Conservation (phyloP, 768 basidiomycete genomes). For the Rhizopogon vinicolor region DNA sequence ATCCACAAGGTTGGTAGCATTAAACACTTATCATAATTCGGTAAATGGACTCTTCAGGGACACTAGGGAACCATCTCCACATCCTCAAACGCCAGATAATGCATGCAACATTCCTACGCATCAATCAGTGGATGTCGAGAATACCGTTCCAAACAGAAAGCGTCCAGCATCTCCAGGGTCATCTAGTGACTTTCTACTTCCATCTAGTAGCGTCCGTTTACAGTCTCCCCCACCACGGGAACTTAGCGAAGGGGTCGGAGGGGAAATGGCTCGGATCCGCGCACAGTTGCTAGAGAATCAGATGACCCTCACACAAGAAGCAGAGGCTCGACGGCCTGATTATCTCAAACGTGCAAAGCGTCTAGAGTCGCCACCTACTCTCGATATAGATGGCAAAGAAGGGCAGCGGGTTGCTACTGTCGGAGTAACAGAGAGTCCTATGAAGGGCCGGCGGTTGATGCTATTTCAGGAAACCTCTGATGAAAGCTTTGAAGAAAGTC, state of each 20-base stretch:
- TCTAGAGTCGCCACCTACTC: constrained; percentile 20
- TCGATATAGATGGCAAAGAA: constrained; percentile 27
- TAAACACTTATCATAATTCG: background rate
- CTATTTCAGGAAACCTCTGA: constrained; percentile 81
- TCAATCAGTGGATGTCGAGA: background rate
- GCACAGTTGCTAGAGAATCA: constrained; percentile 48
- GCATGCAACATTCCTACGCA: background rate
- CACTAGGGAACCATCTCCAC: background rate
- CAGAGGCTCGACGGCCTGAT: constrained; percentile 65
- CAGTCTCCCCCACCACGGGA: background rate
- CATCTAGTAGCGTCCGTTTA: constrained; percentile 26
- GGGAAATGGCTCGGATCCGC: constrained; percentile 59
- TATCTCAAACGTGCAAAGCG: constrained; percentile 63
- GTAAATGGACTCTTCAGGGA: background rate
- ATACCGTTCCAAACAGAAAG: background rate
- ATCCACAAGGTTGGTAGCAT: background rate
- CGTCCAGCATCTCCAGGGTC: background rate
- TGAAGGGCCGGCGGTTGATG: constrained; percentile 67
- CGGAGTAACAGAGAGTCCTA: constrained; percentile 66
- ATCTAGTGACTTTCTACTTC: background rate
- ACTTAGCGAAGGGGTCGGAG: constrained; percentile 32
- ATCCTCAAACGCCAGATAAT: background rate
- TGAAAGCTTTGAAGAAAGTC: constrained; percentile 80
- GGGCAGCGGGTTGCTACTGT: constrained; percentile 26
- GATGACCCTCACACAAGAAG: constrained; percentile 43